These are phyloP conservation scores for Fennellomyces sp. DNA, from an alignment of 371 early-diverging fungal species.

Conservation along the genomic window DNA sequence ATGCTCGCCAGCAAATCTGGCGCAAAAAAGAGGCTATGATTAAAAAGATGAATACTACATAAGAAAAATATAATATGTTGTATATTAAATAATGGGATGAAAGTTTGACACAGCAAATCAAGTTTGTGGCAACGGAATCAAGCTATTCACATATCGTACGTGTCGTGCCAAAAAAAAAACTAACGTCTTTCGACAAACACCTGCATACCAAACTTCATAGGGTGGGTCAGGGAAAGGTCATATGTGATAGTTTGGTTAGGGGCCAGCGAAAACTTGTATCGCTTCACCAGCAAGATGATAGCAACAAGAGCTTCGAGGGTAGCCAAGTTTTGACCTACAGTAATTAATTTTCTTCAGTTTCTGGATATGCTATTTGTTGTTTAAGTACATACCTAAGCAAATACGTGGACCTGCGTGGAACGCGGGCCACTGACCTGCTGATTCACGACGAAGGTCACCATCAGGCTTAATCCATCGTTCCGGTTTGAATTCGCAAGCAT, in stretches of 20 bases:
- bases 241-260: slow-evolving; percentile 44
- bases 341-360: background rate
- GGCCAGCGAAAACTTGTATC: slow-evolving; percentile 46
- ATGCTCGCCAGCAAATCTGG: no score
- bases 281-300: slow-evolving; percentile 46
- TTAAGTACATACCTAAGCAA: slow-evolving; percentile 16
- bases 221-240: slow-evolving; percentile 42
- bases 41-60: no score
- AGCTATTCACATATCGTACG: no score
- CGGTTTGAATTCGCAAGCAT: slow-evolving; percentile 59
- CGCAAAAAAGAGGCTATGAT: no score
- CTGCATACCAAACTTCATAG: slow-evolving; percentile 53
- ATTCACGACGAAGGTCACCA: slow-evolving; percentile 27
- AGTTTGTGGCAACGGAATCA: no score
- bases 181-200: slow-evolving; percentile 37
- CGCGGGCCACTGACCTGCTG: slow-evolving; percentile 35
- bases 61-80: no score
- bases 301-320: slow-evolving; percentile 55
- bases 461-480: slow-evolving; percentile 54
- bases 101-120: no score
- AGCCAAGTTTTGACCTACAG: slow-evolving; percentile 48
- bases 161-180: no score
- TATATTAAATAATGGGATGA: no score
- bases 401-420: slow-evolving; percentile 58
- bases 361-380: no score